Evolutionary conservation across 139 green algal genomes (phyloP), one percentile per base, ranked within the genome.

Genomic region (Eudorina sp.): DNA sequence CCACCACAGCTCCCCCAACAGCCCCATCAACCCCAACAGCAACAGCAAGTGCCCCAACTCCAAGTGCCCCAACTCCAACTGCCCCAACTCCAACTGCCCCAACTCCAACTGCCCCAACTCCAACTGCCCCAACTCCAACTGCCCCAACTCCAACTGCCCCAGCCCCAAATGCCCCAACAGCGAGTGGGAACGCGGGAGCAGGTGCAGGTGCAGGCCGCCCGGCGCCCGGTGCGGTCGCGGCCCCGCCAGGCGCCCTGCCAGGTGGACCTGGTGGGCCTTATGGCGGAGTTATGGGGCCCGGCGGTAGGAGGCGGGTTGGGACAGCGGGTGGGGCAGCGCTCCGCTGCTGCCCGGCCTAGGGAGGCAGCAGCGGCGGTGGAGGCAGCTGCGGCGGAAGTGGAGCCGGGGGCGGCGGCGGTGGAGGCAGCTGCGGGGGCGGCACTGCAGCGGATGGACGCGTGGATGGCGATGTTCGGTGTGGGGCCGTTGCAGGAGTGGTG

Each of bases 401-500:
- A 29, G 25, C 27, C 38, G 48, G 6, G 51, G 4, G 53, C 4
- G 53, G 53, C 4, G 34, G 51, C 53, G 53, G 29, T 64, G 31
- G 46, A 7, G 46, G 74, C 74, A 25, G 38, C 29, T 66, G 55
- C 36, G 7, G 21, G 38, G 36, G 7, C 4, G 36, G 77, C 38
- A 21, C 11, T 6, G 21, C 27, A 29, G 53, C 34, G 25, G 21
- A 72, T 84, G 77, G 53, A 73, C 14, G 53, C 53, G 13, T 84
- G 77, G 77, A 27, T 84, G 36, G 36, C 3, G 4, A 21, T 64
- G 53, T 84, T 73, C 27, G 77, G 53, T 0, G 77, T 38, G 36
- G 27, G 46, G 2, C 6, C 21, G 18, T 23, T 73, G 53, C 53
- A 84, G 34, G 51, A 73, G 40, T 84, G 77, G 77, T 84, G 77